Conservation (phyloP, 768 basidiomycete genomes). For the Hygrocybe punicea region DNA sequence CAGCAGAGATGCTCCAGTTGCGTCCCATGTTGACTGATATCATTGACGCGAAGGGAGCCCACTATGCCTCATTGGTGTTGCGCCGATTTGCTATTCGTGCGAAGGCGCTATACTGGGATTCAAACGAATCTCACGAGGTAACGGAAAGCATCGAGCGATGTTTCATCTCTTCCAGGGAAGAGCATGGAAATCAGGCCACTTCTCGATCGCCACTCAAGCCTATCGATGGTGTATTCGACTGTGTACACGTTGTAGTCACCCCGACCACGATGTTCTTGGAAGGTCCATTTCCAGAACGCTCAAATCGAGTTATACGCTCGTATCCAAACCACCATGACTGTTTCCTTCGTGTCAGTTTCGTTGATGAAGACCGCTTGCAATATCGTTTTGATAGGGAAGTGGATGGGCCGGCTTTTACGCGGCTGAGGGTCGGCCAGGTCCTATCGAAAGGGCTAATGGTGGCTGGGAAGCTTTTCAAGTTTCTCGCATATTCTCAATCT, state of each 20-base stretch:
- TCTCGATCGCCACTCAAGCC: conserved; percentile 23
- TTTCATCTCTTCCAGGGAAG: conserved; percentile 26
- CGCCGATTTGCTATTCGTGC: conserved; percentile 34
- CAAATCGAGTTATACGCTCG: conserved; percentile 58
- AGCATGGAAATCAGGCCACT: conserved; percentile 23
- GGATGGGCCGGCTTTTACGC: conserved; percentile 50
- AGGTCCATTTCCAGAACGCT: conserved; percentile 57
- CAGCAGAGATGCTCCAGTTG: conserved; percentile 48
- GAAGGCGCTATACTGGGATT: conserved; percentile 25
- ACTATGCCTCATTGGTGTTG: conserved; percentile 41
- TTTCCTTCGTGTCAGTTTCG: conserved; percentile 63
- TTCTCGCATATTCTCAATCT: conserved; percentile 72
- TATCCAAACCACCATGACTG: conserved; percentile 47
- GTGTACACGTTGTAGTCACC: conserved; percentile 48
- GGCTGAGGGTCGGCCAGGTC: conserved; percentile 43
- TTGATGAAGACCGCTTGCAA: conserved; percentile 54
- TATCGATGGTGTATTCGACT: conserved; percentile 39
- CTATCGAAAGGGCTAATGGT: conserved; percentile 50
- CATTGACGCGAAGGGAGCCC: conserved; percentile 27
- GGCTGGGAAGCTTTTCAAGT: conserved; percentile 53
- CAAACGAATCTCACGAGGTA: conserved; percentile 20
- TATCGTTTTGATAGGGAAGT: conserved; percentile 56
- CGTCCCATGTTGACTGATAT: conserved; percentile 34
- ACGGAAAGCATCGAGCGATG: conserved; percentile 28
- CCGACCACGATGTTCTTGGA: conserved; percentile 52